Conservation (phyloP, 148 eudicot genomes). For the Suaeda aralocaspica region DNA sequence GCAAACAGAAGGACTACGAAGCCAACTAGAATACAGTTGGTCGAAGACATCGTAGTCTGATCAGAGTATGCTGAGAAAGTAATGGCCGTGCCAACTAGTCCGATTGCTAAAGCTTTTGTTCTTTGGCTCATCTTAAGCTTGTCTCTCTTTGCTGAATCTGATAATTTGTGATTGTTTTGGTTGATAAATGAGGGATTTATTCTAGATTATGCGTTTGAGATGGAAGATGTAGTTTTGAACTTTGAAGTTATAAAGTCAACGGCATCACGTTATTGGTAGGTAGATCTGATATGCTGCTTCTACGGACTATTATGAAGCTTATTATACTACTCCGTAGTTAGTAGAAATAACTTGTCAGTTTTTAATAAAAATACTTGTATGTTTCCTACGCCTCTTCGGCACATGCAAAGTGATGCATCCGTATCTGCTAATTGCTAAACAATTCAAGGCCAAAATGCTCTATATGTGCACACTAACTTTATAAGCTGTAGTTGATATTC, state of each 20-base stretch:
- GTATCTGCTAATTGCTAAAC: too few species aligned
- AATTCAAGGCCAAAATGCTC: too few species aligned
- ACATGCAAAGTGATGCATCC: too few species aligned
- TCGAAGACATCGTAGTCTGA: slow-evolving; percentile 50
- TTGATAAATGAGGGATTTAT: neutral
- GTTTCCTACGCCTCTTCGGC: too few species aligned
- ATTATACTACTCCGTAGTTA: too few species aligned
- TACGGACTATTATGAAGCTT: too few species aligned
- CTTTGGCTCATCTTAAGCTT: slow-evolving; percentile 43
- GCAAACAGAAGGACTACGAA: slow-evolving; percentile 37
- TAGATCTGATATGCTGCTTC: too few species aligned
- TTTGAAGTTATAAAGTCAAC: slow-evolving; percentile 24
- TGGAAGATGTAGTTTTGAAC: neutral
- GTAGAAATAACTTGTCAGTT: too few species aligned
- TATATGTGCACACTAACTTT: too few species aligned
- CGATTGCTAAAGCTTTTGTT: slow-evolving; percentile 44
- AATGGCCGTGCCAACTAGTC: slow-evolving; percentile 51
- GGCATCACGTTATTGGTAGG: slow-evolving; percentile 12
- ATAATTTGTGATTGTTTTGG: neutral
- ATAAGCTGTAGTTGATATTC: too few species aligned
- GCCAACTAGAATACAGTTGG: slow-evolving; percentile 34
- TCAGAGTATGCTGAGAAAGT: slow-evolving; percentile 64
- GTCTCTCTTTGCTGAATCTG: neutral
- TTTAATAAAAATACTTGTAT: too few species aligned
- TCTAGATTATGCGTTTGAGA: slow-evolving; percentile 6